Evolutionary conservation across 768 basidiomycete species (phyloP).

Genomic region (Gloeophyllum trabeum): DNA sequence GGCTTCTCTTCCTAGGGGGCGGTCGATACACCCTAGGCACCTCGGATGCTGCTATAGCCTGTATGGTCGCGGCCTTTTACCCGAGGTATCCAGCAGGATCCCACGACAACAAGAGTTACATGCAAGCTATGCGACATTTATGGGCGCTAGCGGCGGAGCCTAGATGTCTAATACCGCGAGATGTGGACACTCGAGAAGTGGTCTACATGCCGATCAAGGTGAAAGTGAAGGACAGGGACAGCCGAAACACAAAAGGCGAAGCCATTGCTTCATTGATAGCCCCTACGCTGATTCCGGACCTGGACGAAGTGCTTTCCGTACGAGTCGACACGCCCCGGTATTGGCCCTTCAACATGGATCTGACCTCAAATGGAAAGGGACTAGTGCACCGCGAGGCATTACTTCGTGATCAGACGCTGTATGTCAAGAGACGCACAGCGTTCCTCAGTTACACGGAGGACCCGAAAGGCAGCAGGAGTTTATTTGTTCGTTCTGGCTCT

Average conservation of each 20-base stretch:
- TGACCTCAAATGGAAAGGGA: constrained; percentile 48
- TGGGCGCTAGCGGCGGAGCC: constrained; percentile 97
- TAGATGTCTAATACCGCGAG: constrained; percentile 81
- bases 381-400: constrained; percentile 67
- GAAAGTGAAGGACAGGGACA: constrained; percentile 55
- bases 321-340: constrained; percentile 91
- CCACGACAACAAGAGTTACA: constrained; percentile 80
- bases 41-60: constrained; percentile 85
- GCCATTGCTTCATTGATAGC: constrained; percentile 82
- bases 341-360: constrained; percentile 86
- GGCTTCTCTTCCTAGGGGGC: constrained; percentile 86
- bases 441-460: constrained; percentile 92
- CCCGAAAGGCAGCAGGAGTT: constrained; percentile 83
- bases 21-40: constrained; percentile 89
- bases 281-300: constrained; percentile 86
- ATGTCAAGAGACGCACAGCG: constrained; percentile 86
- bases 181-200: constrained; percentile 84
- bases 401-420: constrained; percentile 70
- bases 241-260: constrained; percentile 46
- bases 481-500: constrained; percentile 82
- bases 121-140: constrained; percentile 88
- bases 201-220: constrained; percentile 92
- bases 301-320: constrained; percentile 72
- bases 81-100: constrained; percentile 75
- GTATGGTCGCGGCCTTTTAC: constrained; percentile 84